Evolutionary conservation across 352 stramenopile genomes (phyloP).

Genomic region (Globisporangium ultimum): DNA sequence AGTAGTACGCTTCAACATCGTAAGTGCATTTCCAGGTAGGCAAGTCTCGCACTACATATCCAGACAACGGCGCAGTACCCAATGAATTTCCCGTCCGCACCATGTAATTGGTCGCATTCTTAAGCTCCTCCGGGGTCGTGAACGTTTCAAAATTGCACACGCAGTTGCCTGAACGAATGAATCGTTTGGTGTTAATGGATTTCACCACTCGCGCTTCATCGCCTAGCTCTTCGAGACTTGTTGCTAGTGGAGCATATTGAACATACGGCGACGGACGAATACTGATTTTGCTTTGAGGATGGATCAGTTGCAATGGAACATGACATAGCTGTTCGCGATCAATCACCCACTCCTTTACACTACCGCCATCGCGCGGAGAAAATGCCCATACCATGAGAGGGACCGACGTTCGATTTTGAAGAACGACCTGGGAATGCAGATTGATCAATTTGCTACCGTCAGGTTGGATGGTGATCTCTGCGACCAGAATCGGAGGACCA

Average conservation of each 20-base stretch:
- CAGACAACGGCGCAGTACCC: conserved; percentile 48
- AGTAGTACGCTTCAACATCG: conserved; percentile 84
- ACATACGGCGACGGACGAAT: conserved; percentile 80
- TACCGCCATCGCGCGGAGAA: conserved; percentile 75
- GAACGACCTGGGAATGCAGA: conserved; percentile 81
- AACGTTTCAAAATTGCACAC: conserved; percentile 83
- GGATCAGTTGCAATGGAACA: conserved; percentile 80
- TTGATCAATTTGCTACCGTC: conserved; percentile 88
- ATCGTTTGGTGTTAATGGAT: conserved; percentile 73
- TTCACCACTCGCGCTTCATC: conserved; percentile 71
- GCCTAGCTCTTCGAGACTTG: conserved; percentile 75
- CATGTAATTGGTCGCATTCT: conserved; percentile 37
- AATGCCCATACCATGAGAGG: conserved; percentile 88
- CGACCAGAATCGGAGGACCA: conserved; percentile 70
- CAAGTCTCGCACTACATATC: conserved; percentile 81
- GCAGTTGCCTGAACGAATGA: conserved; percentile 75
- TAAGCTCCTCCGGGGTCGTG: conserved; percentile 61
- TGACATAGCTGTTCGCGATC: conserved; percentile 80
- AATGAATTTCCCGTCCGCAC: conserved; percentile 24
- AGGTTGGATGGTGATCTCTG: conserved; percentile 84
- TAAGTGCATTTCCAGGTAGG: conserved; percentile 87
- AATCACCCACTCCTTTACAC: conserved; percentile 78
- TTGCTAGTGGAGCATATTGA: conserved; percentile 79
- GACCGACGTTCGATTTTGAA: conserved; percentile 85
- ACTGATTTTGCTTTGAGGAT: conserved; percentile 87